phyloP scores from a whole-genome alignment of 331 rosid species.

The Acacia concinna region DNA sequence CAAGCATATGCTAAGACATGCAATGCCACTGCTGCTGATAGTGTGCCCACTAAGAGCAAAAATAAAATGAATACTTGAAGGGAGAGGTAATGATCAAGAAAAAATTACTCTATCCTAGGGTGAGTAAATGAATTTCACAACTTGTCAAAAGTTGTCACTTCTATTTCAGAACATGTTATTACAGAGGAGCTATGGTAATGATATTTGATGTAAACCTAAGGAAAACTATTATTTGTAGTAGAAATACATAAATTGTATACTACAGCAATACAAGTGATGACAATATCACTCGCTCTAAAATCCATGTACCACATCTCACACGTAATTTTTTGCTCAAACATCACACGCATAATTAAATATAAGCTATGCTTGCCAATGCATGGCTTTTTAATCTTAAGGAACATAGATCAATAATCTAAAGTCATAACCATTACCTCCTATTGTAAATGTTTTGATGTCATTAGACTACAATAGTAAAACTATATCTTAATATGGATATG shows the following conservation, averaged over 20 bases:
- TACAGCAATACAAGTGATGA: too few relatives aligned
- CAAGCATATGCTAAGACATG: background rate
- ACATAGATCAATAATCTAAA: too few relatives aligned
- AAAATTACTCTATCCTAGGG: background rate
- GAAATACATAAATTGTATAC: background rate
- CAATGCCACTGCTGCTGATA: background rate
- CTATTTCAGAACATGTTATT: background rate
- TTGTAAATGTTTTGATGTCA: too few relatives aligned
- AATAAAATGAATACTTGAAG: background rate
- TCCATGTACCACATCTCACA: too few relatives aligned
- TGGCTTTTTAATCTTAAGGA: too few relatives aligned
- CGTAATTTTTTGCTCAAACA: too few relatives aligned
- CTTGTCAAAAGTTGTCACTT: background rate
- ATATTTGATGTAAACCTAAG: background rate
- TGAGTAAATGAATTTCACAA: background rate
- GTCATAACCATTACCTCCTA: too few relatives aligned
- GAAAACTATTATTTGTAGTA: background rate
- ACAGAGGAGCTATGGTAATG: background rate
- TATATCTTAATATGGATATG: too few relatives aligned
- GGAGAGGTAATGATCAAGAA: background rate
- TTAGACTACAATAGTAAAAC: too few relatives aligned
- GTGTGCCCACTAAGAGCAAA: background rate
- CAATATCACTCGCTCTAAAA: too few relatives aligned
- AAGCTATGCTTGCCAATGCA: too few relatives aligned
- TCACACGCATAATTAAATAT: too few relatives aligned